Evolutionary conservation across 1,284 basidiomycete species (phyloP).

Genomic region (Tremellales sp.): DNA sequence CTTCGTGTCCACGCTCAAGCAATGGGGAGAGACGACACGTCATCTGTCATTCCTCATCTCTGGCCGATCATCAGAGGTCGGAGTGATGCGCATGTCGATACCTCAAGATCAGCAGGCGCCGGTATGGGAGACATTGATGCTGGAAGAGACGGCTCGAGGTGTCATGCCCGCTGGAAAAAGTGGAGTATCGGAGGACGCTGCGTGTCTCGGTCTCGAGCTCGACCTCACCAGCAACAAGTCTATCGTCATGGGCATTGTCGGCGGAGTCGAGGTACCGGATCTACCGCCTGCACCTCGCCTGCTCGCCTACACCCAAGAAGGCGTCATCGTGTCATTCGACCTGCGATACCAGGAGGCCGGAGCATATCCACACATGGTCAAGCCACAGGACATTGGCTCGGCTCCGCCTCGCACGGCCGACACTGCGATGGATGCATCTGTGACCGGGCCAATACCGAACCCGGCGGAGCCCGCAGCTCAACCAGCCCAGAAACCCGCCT

Average conservation of each 20-base stretch:
- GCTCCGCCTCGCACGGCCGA: background rate
- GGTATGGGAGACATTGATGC: conserved; percentile 50
- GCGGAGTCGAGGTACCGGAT: conserved; percentile 49
- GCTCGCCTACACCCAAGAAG: conserved; percentile 52
- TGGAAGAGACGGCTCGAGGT: conserved; percentile 53
- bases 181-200: conserved; percentile 48
- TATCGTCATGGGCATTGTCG: conserved; percentile 48
- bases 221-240: conserved; percentile 52
- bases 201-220: conserved; percentile 51
- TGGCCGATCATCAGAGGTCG: conserved; percentile 48
- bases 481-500: background rate
- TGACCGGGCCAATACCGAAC: conserved; percentile 2
- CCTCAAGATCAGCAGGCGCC: conserved; percentile 22
- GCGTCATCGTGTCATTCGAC: conserved; percentile 52
- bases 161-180: conserved; percentile 50
- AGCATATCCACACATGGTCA: conserved; percentile 49
- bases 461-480: conserved; percentile 4
- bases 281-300: conserved; percentile 51
- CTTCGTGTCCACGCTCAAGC: conserved; percentile 44
- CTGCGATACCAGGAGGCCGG: conserved; percentile 47
- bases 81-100: conserved; percentile 32
- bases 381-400: conserved; percentile 10
- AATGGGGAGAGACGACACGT: conserved; percentile 44
- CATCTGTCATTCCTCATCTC: conserved; percentile 51
- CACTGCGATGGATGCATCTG: conserved; percentile 6